phyloP scores from a whole-genome alignment of 2,329 filamentous ascomycete genomes.

The Dothiorella sarmentorum region DNA sequence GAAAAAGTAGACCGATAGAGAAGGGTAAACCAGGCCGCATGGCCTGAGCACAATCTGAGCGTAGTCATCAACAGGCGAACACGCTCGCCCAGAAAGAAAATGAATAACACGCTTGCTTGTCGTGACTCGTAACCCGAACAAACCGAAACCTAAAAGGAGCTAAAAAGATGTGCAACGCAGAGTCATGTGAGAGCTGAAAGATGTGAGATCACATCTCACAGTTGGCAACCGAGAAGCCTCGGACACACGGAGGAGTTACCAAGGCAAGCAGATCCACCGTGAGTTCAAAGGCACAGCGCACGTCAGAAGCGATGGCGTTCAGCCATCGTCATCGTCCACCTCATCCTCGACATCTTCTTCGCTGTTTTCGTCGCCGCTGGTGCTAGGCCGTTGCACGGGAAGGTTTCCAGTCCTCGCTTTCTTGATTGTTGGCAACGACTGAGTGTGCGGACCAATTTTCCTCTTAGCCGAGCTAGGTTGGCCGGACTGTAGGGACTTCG shows the following conservation, averaged over 20 bases:
- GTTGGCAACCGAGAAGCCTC: not conserved
- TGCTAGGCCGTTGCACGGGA: conserved; percentile 38
- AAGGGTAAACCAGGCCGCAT: not conserved
- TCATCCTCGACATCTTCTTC: conserved; percentile 40
- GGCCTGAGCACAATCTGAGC: conserved; percentile 12
- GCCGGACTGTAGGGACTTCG: conserved; percentile 17
- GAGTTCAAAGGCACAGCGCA: not conserved
- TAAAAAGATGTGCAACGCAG: not conserved
- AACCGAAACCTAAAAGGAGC: conserved; percentile 8
- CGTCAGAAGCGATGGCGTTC: not conserved
- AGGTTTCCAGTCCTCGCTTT: conserved; percentile 47
- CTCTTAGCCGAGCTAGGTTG: conserved; percentile 18
- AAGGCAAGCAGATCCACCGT: not conserved
- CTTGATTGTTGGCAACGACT: conserved; percentile 38
- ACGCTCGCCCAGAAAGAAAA: conserved; percentile 6
- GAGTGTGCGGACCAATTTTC: conserved; percentile 14
- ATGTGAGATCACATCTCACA: not conserved
- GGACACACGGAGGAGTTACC: not conserved
- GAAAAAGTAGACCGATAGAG: not conserved
- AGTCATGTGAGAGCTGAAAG: not conserved
- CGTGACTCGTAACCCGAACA: conserved; percentile 18
- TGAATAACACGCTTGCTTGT: conserved; percentile 18
- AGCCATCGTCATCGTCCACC: conserved; percentile 17
- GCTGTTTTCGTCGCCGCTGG: conserved; percentile 52
- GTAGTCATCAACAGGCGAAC: conserved; percentile 12